Conservation (phyloP, 345 rosid species). For the Citrus medica region DNA sequence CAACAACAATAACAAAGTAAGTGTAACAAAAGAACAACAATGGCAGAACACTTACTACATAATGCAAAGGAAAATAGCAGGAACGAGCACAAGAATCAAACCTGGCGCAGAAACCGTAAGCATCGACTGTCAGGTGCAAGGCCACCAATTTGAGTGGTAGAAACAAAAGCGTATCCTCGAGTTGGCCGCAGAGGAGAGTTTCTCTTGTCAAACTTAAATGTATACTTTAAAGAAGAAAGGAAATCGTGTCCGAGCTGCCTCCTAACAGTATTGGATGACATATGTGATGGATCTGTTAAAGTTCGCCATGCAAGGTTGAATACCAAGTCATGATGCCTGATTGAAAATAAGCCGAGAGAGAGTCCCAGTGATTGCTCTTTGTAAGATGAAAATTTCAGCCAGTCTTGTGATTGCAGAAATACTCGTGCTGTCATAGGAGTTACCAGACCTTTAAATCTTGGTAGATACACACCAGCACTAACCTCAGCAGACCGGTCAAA, state of each 20-base stretch:
- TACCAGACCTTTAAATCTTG: slow-evolving; percentile 56
- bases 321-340: slow-evolving; percentile 62
- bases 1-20: not conserved
- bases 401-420: slow-evolving; percentile 79
- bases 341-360: slow-evolving; percentile 75
- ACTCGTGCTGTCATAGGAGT: slow-evolving; percentile 70
- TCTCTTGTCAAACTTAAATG: slow-evolving; percentile 70
- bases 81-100: slow-evolving; percentile 16
- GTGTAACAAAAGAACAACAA: not conserved
- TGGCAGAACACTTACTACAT: not conserved
- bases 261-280: slow-evolving; percentile 61
- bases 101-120: slow-evolving; percentile 86
- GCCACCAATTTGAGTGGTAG: slow-evolving; percentile 78
- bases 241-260: slow-evolving; percentile 88
- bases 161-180: slow-evolving; percentile 73
- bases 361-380: slow-evolving; percentile 80
- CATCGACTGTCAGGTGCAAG: slow-evolving; percentile 87
- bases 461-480: slow-evolving; percentile 73
- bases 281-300: slow-evolving; percentile 71
- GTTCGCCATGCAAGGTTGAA: slow-evolving; percentile 78
- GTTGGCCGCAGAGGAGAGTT: slow-evolving; percentile 79
- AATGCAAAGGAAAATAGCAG: not conserved
- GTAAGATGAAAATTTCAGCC: slow-evolving; percentile 77
- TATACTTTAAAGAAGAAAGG: slow-evolving; percentile 76
- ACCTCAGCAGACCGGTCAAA: slow-evolving; percentile 77